These are phyloP conservation scores for Mycena alexandri DNA, from an alignment of 768 basidiomycete genomes.

Conservation along the genomic window DNA sequence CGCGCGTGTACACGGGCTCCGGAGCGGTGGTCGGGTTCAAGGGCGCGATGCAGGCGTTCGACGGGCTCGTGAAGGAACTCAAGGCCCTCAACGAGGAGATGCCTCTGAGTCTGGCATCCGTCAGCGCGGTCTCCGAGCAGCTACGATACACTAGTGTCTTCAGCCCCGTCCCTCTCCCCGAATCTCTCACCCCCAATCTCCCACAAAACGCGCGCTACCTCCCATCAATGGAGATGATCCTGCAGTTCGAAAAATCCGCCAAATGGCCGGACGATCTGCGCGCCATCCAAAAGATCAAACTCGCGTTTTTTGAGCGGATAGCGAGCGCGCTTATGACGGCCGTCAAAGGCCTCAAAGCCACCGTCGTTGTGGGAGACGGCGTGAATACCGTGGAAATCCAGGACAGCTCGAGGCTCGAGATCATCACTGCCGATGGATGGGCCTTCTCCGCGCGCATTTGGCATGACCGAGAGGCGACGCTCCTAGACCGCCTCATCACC, in stretches of 20 bases:
- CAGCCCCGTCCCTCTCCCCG: conserved; percentile 79
- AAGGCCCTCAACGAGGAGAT: conserved; percentile 80
- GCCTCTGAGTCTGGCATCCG: conserved; percentile 81
- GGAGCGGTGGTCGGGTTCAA: conserved; percentile 72
- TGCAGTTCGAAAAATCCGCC: conserved; percentile 94
- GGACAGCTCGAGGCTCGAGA: conserved; percentile 80
- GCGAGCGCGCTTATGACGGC: conserved; percentile 72
- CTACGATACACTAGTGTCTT: conserved; percentile 90
- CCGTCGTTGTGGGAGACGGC: conserved; percentile 70
- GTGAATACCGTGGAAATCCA: conserved; percentile 64
- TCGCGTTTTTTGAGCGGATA: conserved; percentile 90
- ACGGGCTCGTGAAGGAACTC: conserved; percentile 78
- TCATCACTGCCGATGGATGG: conserved; percentile 87
- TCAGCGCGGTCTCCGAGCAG: conserved; percentile 78
- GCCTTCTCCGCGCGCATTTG: conserved; percentile 88
- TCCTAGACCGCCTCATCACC: conserved; percentile 78
- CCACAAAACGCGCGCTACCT: conserved; percentile 74
- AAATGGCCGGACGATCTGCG: conserved; percentile 95
- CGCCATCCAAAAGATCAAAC: conserved; percentile 94
- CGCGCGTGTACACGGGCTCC: conserved; percentile 56
- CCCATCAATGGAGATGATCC: conserved; percentile 76
- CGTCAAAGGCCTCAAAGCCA: conserved; percentile 64
- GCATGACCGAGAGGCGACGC: conserved; percentile 86
- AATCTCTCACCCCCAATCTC: conserved; percentile 62
- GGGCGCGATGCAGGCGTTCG: conserved; percentile 82